Evolutionary conservation across 2,329 filamentous ascomycete genomes (phyloP), one percentile per base, ranked within the genome.

Genomic region (Penicillium sp.): DNA sequence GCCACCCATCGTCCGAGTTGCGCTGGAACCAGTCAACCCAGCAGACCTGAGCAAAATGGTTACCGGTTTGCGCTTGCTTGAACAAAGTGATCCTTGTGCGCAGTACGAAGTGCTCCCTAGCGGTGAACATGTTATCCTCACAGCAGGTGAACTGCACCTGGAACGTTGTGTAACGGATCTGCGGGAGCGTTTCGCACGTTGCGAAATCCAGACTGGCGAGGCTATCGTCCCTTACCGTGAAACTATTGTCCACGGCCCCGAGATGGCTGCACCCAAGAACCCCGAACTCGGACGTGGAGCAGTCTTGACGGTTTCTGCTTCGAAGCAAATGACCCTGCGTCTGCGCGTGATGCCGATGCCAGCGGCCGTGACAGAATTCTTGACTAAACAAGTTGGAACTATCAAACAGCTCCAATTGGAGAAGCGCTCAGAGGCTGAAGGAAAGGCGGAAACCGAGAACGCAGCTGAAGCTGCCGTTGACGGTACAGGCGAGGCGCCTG

Each of bases 171-270:
- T 99, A 56, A 96, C 94, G 50, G 94, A 99, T 77, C 80, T 99
- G 26, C 84, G 91, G 59, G 94, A 99, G 70, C 83, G 94, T 5
- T 99, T 96, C 69, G 93, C 94, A 6, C 88, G 86, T 61, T 97
- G 95, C 69, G 93, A 97, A 63, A 92, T 99, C 50, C 93, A 97
- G 69, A 90, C 90, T 28, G 92, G 94, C 54, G 90, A 90, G 41
- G 90, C 94, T 1, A 97, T 99, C 58, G 94, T 99, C 14, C 94
- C 94, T 0, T 99, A 96, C 73, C 84, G 92, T 54, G 94, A 99
- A 76, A 94, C 91, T 0, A 96, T 96, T 56, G 87, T 97, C 38
- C 83, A 85, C 26, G 89, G 88, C 0, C 85, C 91, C 36, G 94
- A 99, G 73, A 99, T 99, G 94, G 87, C 91, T 25, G 86, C 91